Conservation (phyloP, 306 rosid species). For the Quercus rubra region DNA sequence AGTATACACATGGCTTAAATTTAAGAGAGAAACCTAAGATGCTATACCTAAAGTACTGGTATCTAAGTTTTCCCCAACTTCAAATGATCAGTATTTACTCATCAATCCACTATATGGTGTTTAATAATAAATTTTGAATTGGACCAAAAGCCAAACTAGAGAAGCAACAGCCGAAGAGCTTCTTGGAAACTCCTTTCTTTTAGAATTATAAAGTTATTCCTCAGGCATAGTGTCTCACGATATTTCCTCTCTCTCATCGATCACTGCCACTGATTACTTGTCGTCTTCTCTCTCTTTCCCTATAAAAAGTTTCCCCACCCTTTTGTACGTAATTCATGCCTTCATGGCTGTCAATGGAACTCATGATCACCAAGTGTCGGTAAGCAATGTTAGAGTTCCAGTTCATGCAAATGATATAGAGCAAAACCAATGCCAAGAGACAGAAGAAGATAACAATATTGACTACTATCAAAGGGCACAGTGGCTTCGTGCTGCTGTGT, state of each 20-base stretch:
- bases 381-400: neutral
- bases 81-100: too few species aligned
- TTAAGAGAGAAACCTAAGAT: too few species aligned
- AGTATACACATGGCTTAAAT: too few species aligned
- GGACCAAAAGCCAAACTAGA: neutral
- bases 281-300: neutral
- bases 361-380: neutral
- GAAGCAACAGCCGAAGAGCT: too few species aligned
- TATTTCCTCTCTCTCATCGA: neutral
- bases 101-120: neutral
- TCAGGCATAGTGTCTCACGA: neutral
- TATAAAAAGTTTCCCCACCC: neutral
- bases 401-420: neutral
- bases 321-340: neutral
- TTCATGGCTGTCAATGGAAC: neutral
- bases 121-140: neutral
- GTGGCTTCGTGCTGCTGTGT: conserved; percentile 19
- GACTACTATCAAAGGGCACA: conserved; percentile 16
- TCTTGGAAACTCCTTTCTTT: neutral
- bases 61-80: too few species aligned
- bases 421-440: neutral
- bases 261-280: neutral
- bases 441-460: neutral
- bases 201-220: neutral
- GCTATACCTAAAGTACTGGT: too few species aligned